Evolutionary conservation across 2,329 filamentous ascomycete genomes (phyloP).

Genomic region (Dendryphion nanum): DNA sequence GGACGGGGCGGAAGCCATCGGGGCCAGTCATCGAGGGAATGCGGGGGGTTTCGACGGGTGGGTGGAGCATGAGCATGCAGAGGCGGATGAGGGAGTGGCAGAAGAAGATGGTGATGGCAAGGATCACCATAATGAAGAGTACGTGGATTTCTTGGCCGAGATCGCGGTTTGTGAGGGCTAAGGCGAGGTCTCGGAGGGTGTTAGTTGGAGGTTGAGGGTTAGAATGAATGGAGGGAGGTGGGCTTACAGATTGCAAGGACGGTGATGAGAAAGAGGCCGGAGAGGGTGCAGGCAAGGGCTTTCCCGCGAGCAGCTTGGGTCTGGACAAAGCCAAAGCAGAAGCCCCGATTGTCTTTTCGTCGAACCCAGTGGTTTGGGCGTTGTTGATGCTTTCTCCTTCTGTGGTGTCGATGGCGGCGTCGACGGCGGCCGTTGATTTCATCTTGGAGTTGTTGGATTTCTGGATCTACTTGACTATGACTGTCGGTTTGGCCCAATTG

Average conservation of each 20-base stretch:
- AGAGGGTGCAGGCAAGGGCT: slow-evolving; percentile 55
- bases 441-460: slow-evolving; percentile 49
- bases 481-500: slow-evolving; percentile 35
- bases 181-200: slow-evolving; percentile 62
- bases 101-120: slow-evolving; percentile 75
- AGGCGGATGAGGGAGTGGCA: slow-evolving; percentile 74
- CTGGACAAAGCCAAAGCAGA: slow-evolving; percentile 18
- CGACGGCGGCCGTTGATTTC: slow-evolving; percentile 42
- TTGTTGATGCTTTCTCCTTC: slow-evolving; percentile 25
- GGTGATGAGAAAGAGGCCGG: slow-evolving; percentile 60
- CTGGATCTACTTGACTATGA: slow-evolving; percentile 51
- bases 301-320: slow-evolving; percentile 32
- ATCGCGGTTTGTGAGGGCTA: slow-evolving; percentile 65
- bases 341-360: slow-evolving; percentile 14
- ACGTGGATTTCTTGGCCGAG: slow-evolving; percentile 72
- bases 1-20: slow-evolving; percentile 66
- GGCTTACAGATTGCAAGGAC: slow-evolving; percentile 68
- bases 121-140: slow-evolving; percentile 73
- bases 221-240: slow-evolving; percentile 41
- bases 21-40: slow-evolving; percentile 54
- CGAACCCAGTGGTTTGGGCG: slow-evolving; percentile 26
- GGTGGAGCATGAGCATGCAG: slow-evolving; percentile 62
- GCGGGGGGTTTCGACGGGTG: slow-evolving; percentile 21
- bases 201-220: slow-evolving; percentile 6
- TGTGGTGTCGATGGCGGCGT: slow-evolving; percentile 30